Percentiles rank a stretch among this genome's conserved stretches.
Conservation (phyloP, 345 rosid species). For the Hibiscus syriacus region DNA sequence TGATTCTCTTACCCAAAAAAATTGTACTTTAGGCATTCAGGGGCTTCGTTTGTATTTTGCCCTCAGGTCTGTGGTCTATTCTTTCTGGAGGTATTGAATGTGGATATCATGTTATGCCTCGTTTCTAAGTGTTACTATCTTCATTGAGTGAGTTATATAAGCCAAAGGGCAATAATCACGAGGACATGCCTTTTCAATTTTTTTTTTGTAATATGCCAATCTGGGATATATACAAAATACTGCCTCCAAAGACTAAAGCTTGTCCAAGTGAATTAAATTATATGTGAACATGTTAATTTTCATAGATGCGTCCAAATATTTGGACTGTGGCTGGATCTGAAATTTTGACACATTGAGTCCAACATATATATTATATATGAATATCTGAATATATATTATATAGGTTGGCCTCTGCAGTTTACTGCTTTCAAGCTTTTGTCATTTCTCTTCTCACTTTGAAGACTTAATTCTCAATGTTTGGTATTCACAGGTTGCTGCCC, state of each 20-base stretch:
- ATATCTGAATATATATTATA: background rate
- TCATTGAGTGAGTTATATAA: background rate
- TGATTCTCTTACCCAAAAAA: background rate
- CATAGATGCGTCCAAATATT: too few species aligned
- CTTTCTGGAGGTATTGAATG: background rate
- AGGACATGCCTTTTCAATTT: background rate
- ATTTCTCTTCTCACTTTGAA: background rate
- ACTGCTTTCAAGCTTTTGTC: background rate
- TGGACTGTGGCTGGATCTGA: too few species aligned
- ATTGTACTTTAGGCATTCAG: background rate
- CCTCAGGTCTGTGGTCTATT: background rate
- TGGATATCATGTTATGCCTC: background rate
- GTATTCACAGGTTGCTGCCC: slow-evolving; percentile 75
- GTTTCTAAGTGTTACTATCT: background rate
- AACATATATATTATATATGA: too few species aligned
- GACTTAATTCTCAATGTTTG: background rate
- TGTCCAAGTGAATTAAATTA: background rate
- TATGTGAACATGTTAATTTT: too few species aligned
- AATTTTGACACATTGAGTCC: too few species aligned
- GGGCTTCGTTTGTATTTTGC: slow-evolving; percentile 1
- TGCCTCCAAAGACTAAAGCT: background rate
- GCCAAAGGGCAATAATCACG: background rate
- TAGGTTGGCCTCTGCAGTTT: background rate
- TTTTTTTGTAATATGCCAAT: background rate
- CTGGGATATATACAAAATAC: background rate